Conservation (phyloP, 345 rosid species). For the Heritiera littoralis region DNA sequence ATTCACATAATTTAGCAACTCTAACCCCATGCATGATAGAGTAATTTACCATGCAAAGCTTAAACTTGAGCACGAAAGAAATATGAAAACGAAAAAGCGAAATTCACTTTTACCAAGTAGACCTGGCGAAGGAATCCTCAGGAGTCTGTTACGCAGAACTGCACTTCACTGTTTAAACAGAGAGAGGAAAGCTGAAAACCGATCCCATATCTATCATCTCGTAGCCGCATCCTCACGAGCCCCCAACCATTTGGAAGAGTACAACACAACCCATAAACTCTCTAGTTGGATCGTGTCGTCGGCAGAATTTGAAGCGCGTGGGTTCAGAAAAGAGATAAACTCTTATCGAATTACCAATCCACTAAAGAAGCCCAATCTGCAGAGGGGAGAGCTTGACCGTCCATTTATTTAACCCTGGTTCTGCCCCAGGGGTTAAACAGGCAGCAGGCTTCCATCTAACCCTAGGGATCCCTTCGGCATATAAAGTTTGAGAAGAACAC, state of each 20-base stretch:
- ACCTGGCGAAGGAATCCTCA: too few species aligned
- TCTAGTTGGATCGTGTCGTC: not conserved
- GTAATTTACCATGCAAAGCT: not conserved
- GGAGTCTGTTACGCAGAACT: too few species aligned
- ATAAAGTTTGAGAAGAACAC: not conserved
- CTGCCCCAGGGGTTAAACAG: not conserved
- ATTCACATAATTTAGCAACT: too few species aligned
- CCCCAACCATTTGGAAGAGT: not conserved
- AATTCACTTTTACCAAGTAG: too few species aligned
- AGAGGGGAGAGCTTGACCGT: conserved; percentile 9
- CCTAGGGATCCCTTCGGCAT: conserved; percentile 14
- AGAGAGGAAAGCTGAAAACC: not conserved
- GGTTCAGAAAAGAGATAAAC: not conserved
- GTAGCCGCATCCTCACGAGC: not conserved
- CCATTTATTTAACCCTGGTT: conserved; percentile 2
- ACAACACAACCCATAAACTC: not conserved
- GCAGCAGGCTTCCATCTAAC: not conserved
- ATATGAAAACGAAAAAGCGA: too few species aligned
- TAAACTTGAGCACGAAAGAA: too few species aligned
- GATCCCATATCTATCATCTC: not conserved
- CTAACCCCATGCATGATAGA: too few species aligned
- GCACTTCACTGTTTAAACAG: not conserved
- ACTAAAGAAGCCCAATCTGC: not conserved
- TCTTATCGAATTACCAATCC: not conserved
- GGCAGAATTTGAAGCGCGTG: not conserved